Evolutionary conservation across 805 yeast genomes (phyloP).

Genomic region (Lipomyces kockii): DNA sequence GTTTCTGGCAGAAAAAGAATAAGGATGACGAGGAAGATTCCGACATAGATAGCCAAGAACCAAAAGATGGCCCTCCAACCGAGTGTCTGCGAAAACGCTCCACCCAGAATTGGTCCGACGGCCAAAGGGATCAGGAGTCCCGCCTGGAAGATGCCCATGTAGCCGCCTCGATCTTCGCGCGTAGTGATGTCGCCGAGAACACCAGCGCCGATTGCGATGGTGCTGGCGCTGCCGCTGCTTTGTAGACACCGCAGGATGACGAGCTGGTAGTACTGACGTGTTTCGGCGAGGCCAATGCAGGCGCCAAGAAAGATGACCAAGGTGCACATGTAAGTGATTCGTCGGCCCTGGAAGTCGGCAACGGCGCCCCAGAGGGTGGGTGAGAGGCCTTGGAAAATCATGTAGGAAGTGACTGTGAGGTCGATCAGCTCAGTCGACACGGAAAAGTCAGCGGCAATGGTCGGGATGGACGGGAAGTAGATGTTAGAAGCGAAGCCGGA

Average conservation of each 20-base stretch:
- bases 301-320: constrained; percentile 61
- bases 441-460: constrained; percentile 58
- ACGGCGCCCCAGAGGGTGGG: constrained; percentile 69
- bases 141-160: constrained; percentile 68
- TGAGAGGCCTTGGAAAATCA: constrained; percentile 72
- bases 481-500: constrained; percentile 76
- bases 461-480: constrained; percentile 77
- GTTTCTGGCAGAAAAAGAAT: constrained; percentile 72
- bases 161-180: constrained; percentile 68
- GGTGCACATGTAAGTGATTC: constrained; percentile 66
- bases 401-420: constrained; percentile 75
- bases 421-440: constrained; percentile 64
- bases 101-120: constrained; percentile 74
- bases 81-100: constrained; percentile 52
- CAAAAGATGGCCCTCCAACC: constrained; percentile 82
- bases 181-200: constrained; percentile 75
- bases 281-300: constrained; percentile 67
- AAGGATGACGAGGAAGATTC: constrained; percentile 46
- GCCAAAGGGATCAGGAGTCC: constrained; percentile 73
- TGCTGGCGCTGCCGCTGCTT: constrained; percentile 77
- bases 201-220: constrained; percentile 71
- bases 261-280: constrained; percentile 59
- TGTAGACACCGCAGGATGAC: constrained; percentile 73
- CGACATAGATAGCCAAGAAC: constrained; percentile 71
- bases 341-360: constrained; percentile 73